phyloP scores from a whole-genome alignment of 2,329 filamentous ascomycete species.

The Hypoxylon sp. region DNA sequence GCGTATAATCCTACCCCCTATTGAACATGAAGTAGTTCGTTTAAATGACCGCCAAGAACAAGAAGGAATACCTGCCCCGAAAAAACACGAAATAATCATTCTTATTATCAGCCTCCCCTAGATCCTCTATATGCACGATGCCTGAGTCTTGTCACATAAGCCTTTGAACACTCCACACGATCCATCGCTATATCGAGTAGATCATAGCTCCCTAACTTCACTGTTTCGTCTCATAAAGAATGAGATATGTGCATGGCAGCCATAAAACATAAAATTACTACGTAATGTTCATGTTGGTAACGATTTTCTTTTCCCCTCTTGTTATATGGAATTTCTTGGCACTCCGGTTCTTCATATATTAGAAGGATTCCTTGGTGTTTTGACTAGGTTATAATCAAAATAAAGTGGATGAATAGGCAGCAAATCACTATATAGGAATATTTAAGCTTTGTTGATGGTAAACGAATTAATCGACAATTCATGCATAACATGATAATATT shows the following conservation, averaged over 20 bases:
- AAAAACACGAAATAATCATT: constrained; percentile 10
- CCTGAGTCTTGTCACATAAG: neutral
- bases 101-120: neutral
- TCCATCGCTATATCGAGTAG: neutral
- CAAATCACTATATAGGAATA: neutral
- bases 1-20: neutral
- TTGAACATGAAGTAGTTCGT: neutral
- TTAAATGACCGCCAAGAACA: constrained; percentile 9
- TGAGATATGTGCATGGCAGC: neutral
- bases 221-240: neutral
- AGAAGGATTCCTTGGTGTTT: neutral
- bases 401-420: neutral
- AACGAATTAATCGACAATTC: neutral
- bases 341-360: neutral
- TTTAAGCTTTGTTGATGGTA: neutral
- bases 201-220: neutral
- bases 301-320: neutral
- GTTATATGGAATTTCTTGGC: neutral
- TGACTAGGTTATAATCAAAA: neutral
- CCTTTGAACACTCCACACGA: neutral
- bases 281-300: neutral
- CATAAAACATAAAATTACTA: constrained; percentile 1
- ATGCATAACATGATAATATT: neutral
- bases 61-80: neutral
- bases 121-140: constrained; percentile 3